phyloP scores from a whole-genome alignment of 2,329 filamentous ascomycete genomes.

The Aspergillus alliaceus region DNA sequence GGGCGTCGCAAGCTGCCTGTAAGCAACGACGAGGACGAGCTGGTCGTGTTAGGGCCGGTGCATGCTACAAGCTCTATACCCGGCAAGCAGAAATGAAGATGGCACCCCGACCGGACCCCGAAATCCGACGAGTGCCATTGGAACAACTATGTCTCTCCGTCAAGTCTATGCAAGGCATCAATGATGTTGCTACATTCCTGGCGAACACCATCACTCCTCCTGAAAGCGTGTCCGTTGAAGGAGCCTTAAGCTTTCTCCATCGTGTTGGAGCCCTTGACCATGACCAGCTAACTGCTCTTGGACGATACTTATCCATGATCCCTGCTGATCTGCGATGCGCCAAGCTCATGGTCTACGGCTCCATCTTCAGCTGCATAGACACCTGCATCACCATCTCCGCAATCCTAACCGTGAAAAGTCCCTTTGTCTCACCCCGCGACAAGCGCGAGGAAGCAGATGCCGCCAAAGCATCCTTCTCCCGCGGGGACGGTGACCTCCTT shows the following conservation, averaged over 20 bases:
- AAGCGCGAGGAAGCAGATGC: slow-evolving; percentile 79
- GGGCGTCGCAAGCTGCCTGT: slow-evolving; percentile 90
- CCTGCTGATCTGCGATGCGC: slow-evolving; percentile 89
- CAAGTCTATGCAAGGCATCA: slow-evolving; percentile 82
- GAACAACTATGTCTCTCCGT: slow-evolving; percentile 95
- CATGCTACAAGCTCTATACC: slow-evolving; percentile 95
- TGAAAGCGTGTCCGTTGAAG: slow-evolving; percentile 79
- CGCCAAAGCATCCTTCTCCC: slow-evolving; percentile 71
- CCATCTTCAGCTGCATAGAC: slow-evolving; percentile 89
- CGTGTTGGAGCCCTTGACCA: slow-evolving; percentile 89
- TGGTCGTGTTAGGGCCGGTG: slow-evolving; percentile 85
- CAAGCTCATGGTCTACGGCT: slow-evolving; percentile 93
- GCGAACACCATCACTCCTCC: slow-evolving; percentile 86
- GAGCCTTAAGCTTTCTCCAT: slow-evolving; percentile 73
- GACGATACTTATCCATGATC: slow-evolving; percentile 90
- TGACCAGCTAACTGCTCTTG: slow-evolving; percentile 83
- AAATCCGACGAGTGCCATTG: slow-evolving; percentile 87
- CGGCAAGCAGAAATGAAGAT: slow-evolving; percentile 79
- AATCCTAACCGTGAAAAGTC: slow-evolving; percentile 84
- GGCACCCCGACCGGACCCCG: slow-evolving; percentile 84
- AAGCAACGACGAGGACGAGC: slow-evolving; percentile 93
- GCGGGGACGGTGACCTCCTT: slow-evolving; percentile 80
- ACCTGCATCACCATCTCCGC: slow-evolving; percentile 85
- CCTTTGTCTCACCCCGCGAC: slow-evolving; percentile 81
- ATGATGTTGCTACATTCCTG: slow-evolving; percentile 78